Conservation (phyloP, 768 basidiomycete species). For the Pulveroboletus sp. region DNA sequence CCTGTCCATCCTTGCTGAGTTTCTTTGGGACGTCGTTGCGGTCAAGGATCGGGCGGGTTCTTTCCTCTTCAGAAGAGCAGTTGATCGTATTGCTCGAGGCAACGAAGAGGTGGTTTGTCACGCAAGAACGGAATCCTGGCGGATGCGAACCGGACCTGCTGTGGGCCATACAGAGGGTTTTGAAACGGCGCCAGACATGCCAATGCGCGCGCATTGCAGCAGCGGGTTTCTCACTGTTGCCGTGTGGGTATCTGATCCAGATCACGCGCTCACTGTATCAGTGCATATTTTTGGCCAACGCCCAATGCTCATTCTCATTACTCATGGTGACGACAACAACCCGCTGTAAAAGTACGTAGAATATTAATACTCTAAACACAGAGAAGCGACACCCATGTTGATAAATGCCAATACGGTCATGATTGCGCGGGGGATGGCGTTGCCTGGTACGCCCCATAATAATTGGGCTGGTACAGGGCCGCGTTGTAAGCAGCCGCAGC, state of each 20-base stretch:
- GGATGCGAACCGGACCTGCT: neutral
- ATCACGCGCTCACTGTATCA: too few species aligned
- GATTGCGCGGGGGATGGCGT: slow-evolving; percentile 32
- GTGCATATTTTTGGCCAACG: neutral
- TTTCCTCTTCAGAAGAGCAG: slow-evolving; percentile 28
- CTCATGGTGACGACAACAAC: slow-evolving; percentile 8
- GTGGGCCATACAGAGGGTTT: neutral
- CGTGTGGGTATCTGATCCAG: neutral
- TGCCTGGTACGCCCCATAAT: slow-evolving; percentile 33
- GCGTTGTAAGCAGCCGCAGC: slow-evolving; percentile 16
- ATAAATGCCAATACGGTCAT: slow-evolving; percentile 6
- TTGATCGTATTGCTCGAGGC: slow-evolving; percentile 23
- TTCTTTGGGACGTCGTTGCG: slow-evolving; percentile 8
- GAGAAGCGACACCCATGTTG: slow-evolving; percentile 1
- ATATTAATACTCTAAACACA: slow-evolving; percentile 20
- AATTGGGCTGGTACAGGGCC: slow-evolving; percentile 28
- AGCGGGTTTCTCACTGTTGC: neutral
- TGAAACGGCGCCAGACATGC: slow-evolving; percentile 20
- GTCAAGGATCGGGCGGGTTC: slow-evolving; percentile 14
- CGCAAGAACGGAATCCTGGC: slow-evolving; percentile 17
- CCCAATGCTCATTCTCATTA: slow-evolving; percentile 16
- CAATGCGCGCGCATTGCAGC: too few species aligned
- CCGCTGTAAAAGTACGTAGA: slow-evolving; percentile 12
- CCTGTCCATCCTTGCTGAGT: slow-evolving; percentile 9
- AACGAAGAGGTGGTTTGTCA: slow-evolving; percentile 31